phyloP scores from a whole-genome alignment of 2,329 filamentous ascomycete species.

The Sarocladium strictum region DNA sequence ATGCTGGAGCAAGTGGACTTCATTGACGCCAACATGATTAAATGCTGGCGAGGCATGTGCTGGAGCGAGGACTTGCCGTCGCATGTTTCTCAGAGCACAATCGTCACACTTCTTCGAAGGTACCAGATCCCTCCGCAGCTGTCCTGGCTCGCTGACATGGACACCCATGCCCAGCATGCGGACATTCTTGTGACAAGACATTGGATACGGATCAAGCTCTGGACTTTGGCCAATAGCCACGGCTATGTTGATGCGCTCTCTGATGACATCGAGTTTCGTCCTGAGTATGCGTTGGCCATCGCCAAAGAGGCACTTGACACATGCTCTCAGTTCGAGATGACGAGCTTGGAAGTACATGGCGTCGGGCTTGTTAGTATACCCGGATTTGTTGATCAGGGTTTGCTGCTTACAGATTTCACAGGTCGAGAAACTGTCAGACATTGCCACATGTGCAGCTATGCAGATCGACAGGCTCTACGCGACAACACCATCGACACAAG shows the following conservation, averaged over 20 bases:
- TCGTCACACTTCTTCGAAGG: not conserved
- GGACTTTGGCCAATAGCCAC: not conserved
- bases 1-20: conserved; percentile 6
- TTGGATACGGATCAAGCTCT: conserved; percentile 3
- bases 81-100: not conserved
- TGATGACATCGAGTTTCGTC: not conserved
- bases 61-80: not conserved
- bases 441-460: not conserved
- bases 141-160: not conserved
- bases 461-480: not conserved
- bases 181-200: not conserved
- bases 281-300: not conserved
- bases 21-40: conserved; percentile 4
- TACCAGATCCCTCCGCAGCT: not conserved
- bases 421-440: not conserved
- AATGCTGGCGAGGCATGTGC: conserved; percentile 2
- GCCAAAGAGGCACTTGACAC: not conserved
- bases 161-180: conserved; percentile 2
- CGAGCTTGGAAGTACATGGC: not conserved
- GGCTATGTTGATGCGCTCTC: not conserved
- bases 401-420: not conserved
- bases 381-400: not conserved
- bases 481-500: not conserved
- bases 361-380: not conserved
- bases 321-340: conserved; percentile 6